Conservation (phyloP, 2,329 filamentous ascomycete genomes). For the Colletotrichum truncatum region DNA sequence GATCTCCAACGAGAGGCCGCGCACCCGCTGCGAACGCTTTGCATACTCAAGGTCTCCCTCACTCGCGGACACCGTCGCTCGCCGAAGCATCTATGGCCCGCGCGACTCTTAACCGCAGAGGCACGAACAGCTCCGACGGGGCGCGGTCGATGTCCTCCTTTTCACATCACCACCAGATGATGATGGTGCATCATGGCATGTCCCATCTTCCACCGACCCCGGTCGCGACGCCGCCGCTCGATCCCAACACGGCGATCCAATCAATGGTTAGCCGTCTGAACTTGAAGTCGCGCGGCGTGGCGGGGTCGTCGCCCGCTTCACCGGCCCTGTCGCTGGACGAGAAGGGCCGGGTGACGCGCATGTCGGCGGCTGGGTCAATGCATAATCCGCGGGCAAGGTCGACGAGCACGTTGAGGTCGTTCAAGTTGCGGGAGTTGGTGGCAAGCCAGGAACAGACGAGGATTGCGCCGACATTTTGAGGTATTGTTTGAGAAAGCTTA, state of each 20-base stretch:
- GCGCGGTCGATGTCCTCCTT: constrained; percentile 3
- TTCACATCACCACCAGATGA: neutral
- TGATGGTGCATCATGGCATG: constrained; percentile 16
- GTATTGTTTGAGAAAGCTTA: neutral
- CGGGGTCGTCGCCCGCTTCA: constrained; percentile 32
- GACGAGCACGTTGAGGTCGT: constrained; percentile 34
- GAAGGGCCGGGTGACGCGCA: constrained; percentile 1
- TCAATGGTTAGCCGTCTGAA: constrained; percentile 45
- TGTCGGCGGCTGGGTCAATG: constrained; percentile 1
- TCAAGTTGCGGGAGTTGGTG: constrained; percentile 33
- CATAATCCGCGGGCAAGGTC: constrained; percentile 23
- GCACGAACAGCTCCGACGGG: constrained; percentile 28
- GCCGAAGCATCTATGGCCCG: constrained; percentile 19
- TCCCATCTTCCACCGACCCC: constrained; percentile 33
- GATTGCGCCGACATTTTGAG: constrained; percentile 18
- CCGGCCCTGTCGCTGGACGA: constrained; percentile 31
- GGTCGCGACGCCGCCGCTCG: constrained; percentile 37
- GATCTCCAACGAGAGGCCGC: constrained; percentile 34
- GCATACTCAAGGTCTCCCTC: constrained; percentile 28
- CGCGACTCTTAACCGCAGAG: constrained; percentile 31
- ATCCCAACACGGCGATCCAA: constrained; percentile 38
- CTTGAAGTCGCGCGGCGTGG: constrained; percentile 37
- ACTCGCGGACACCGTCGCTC: constrained; percentile 26
- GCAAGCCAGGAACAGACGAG: constrained; percentile 20
- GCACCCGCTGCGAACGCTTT: constrained; percentile 3